A percentile compares a stretch with the other conserved stretches of the same genome.
Conservation (phyloP, 2,329 filamentous ascomycete genomes). For the Xylaria sp. region DNA sequence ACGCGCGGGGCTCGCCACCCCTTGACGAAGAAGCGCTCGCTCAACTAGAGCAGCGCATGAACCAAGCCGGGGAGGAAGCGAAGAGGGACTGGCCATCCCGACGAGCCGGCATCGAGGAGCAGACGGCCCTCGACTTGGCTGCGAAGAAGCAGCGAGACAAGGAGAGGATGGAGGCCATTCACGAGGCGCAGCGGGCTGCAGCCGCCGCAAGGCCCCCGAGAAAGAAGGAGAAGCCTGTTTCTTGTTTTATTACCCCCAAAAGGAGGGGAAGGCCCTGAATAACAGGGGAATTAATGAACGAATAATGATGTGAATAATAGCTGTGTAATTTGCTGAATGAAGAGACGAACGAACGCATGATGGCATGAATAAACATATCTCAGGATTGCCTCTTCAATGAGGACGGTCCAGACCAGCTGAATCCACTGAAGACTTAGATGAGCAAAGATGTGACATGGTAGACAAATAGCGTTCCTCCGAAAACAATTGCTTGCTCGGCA, state of each 20-base stretch:
- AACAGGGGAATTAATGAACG: too few species aligned
- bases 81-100: background rate
- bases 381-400: too few species aligned
- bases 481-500: too few species aligned
- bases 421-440: too few species aligned
- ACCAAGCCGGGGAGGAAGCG: conserved; percentile 4
- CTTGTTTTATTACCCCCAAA: conserved; percentile 1
- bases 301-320: too few species aligned
- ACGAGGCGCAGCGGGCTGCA: background rate
- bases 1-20: background rate
- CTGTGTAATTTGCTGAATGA: too few species aligned
- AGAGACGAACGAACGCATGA: too few species aligned
- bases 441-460: too few species aligned
- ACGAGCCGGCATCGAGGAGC: conserved; percentile 8
- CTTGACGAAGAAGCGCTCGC: conserved; percentile 1
- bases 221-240: background rate
- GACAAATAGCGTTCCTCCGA: too few species aligned
- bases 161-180: background rate
- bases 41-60: conserved; percentile 14
- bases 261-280: background rate
- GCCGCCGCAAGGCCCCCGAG: background rate
- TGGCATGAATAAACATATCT: too few species aligned
- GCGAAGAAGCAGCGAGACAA: background rate
- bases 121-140: background rate
- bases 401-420: too few species aligned